phyloP scores from a whole-genome alignment of 768 basidiomycete genomes.

The Podaxis sp. region DNA sequence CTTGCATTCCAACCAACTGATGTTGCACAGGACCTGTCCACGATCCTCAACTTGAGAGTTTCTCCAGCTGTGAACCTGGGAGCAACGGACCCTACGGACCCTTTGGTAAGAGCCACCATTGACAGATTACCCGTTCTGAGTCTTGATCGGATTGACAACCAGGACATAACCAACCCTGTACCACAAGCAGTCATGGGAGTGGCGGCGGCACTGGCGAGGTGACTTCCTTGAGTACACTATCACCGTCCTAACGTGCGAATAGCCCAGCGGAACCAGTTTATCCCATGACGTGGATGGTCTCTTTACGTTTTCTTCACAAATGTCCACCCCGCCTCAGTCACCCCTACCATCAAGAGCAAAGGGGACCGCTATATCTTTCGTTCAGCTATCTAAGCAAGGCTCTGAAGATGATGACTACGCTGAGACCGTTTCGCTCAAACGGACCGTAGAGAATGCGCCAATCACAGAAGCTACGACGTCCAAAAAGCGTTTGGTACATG shows the following conservation, averaged over 20 bases:
- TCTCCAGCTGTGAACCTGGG: constrained; percentile 35
- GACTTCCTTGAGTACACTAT: neutral
- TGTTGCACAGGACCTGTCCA: constrained; percentile 20
- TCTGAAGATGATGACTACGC: neutral
- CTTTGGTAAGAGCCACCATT: neutral
- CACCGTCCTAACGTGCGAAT: neutral
- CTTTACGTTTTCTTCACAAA: neutral
- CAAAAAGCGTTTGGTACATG: constrained; percentile 6
- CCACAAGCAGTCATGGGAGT: neutral
- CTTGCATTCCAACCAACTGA: constrained; percentile 34
- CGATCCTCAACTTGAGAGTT: constrained; percentile 35
- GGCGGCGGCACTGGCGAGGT: neutral
- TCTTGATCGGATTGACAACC: neutral
- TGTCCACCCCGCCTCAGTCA: constrained; percentile 10
- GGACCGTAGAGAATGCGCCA: neutral
- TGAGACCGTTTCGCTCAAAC: neutral
- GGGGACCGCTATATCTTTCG: neutral
- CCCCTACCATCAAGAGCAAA: neutral
- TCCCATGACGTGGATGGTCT: neutral
- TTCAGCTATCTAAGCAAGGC: neutral
- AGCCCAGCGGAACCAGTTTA: neutral
- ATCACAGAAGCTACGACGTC: neutral
- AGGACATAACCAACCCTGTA: neutral
- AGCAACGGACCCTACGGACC: no score
- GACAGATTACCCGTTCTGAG: neutral